These are phyloP conservation scores for Arthrobotrys musiformis DNA, from an alignment of 2,329 filamentous ascomycete species.

Conservation along the genomic window DNA sequence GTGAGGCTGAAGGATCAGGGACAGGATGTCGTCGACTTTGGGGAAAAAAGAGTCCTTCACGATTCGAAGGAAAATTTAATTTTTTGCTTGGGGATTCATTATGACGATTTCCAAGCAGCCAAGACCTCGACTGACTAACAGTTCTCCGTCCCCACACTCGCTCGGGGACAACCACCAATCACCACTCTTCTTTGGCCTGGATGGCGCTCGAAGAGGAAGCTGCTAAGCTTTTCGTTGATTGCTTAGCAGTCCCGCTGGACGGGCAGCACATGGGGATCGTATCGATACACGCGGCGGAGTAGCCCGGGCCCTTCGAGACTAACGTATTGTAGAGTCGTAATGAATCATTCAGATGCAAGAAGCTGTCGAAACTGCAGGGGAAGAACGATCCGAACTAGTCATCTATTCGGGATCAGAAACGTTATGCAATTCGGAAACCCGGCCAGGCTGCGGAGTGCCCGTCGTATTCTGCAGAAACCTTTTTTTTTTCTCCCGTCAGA, in stretches of 20 bases:
- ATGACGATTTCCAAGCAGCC: conserved; percentile 39
- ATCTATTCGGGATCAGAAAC: conserved; percentile 20
- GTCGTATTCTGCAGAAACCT: neutral
- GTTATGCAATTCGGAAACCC: neutral
- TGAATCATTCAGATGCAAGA: conserved; percentile 39
- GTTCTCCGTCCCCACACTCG: conserved; percentile 19
- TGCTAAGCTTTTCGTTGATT: conserved; percentile 38
- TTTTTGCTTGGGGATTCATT: conserved; percentile 31
- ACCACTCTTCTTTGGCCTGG: neutral
- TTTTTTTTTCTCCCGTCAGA: too few species aligned
- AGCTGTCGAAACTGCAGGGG: neutral
- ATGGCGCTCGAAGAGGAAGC: conserved; percentile 31
- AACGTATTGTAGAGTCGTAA: conserved; percentile 6
- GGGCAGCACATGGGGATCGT: conserved; percentile 6
- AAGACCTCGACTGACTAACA: conserved; percentile 46
- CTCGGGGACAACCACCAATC: conserved; percentile 21
- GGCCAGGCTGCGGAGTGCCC: neutral
- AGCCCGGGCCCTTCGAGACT: neutral
- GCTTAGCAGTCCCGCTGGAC: conserved; percentile 9
- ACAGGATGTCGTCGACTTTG: neutral
- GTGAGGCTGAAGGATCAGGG: neutral
- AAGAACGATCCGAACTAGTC: conserved; percentile 7
- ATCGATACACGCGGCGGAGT: conserved; percentile 8
- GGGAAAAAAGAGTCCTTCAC: neutral
- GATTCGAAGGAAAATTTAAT: too few species aligned